phyloP scores from a whole-genome alignment of 2,329 filamentous ascomycete species.

The Zasmidium cellare region DNA sequence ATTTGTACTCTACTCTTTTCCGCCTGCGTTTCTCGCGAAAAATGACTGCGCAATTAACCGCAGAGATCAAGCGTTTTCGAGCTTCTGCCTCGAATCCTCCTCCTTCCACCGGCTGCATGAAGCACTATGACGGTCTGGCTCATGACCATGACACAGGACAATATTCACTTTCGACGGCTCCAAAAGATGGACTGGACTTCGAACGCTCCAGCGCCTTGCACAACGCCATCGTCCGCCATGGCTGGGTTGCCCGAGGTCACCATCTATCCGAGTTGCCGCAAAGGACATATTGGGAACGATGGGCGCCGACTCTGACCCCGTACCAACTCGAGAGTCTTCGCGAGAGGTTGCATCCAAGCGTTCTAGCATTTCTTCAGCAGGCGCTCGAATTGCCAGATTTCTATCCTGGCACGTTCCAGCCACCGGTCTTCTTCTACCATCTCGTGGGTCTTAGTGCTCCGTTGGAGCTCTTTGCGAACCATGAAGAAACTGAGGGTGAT shows the following conservation, averaged over 20 bases:
- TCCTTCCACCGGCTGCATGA: neutral
- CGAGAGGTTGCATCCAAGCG: neutral
- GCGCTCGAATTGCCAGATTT: neutral
- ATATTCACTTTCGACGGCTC: neutral
- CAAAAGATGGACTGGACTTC: neutral
- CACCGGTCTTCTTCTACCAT: neutral
- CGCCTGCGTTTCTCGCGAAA: no score
- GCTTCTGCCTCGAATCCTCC: neutral
- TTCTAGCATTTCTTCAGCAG: neutral
- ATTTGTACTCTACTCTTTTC: no score
- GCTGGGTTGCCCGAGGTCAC: neutral
- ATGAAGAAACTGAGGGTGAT: neutral
- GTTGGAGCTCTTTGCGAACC: neutral
- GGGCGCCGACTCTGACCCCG: neutral
- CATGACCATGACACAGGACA: neutral
- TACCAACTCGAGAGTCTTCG: neutral
- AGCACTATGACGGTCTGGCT: neutral
- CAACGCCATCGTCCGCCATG: neutral
- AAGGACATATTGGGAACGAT: neutral
- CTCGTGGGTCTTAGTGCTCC: neutral
- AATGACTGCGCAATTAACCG: neutral
- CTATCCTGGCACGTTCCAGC: neutral
- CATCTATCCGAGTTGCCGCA: neutral
- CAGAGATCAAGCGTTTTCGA: neutral
- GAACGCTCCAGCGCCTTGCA: neutral